Conservation (phyloP, 2,329 filamentous ascomycete species). For the Fusarium napiforme region DNA sequence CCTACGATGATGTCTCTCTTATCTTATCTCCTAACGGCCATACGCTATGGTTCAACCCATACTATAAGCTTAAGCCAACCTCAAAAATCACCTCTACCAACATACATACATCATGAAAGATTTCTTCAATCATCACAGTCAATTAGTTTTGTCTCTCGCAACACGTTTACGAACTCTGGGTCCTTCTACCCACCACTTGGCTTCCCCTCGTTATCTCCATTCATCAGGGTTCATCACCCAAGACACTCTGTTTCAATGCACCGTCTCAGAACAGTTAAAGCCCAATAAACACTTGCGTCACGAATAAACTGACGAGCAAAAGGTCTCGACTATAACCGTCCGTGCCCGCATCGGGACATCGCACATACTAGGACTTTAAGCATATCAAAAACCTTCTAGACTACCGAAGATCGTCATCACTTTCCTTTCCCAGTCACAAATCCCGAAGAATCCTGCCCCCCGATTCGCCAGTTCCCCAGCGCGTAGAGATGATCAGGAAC, state of each 20-base stretch:
- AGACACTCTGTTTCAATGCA: neutral
- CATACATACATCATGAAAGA: too few relatives aligned
- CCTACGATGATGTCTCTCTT: neutral
- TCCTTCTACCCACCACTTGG: neutral
- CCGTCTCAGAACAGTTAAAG: neutral
- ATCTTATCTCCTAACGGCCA: neutral
- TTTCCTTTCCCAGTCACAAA: conserved; percentile 13
- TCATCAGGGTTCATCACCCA: neutral
- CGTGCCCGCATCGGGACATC: conserved; percentile 4
- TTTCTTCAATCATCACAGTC: fast-evolving
- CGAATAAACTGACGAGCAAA: neutral
- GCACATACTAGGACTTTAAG: conserved; percentile 21
- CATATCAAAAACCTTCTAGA: conserved; percentile 17
- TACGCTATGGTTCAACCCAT: neutral
- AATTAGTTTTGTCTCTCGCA: neutral
- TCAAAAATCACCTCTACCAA: neutral
- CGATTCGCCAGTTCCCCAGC: neutral
- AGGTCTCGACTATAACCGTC: neutral
- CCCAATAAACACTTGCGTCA: neutral
- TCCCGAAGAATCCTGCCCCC: neutral
- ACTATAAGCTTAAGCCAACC: neutral
- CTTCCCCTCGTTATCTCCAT: neutral
- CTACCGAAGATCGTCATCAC: conserved; percentile 14
- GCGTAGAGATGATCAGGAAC: conserved; percentile 20
- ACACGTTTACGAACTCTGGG: fast-evolving